Percentiles rank a stretch among this genome's conserved stretches.
Evolutionary conservation across 345 rosid species (phyloP).

Genomic region (Moricandia arvensis): DNA sequence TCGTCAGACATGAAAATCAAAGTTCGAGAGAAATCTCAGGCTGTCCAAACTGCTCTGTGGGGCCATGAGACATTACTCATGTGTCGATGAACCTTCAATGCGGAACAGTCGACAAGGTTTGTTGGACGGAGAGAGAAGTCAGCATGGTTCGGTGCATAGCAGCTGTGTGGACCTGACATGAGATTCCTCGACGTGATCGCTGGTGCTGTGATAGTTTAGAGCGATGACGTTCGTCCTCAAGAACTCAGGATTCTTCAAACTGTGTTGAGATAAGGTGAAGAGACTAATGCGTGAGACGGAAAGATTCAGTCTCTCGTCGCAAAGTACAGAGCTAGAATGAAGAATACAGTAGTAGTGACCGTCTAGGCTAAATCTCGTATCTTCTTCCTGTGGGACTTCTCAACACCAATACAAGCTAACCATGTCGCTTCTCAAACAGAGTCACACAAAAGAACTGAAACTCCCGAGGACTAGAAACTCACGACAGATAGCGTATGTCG

Average conservation of each 20-base stretch:
- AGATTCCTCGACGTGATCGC: conserved; percentile 60
- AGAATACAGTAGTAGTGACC: conserved; percentile 61
- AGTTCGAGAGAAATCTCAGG: conserved; percentile 65
- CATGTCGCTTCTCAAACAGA: too few species aligned
- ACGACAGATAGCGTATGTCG: too few species aligned
- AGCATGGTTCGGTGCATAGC: conserved; percentile 79
- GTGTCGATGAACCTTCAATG: conserved; percentile 57
- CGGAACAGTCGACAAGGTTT: conserved; percentile 59
- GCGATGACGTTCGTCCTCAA: conserved; percentile 55
- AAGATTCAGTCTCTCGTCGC: conserved; percentile 43
- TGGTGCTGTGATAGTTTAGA: conserved; percentile 70
- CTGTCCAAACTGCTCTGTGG: conserved; percentile 69
- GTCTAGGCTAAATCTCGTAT: too few species aligned
- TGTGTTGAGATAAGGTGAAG: conserved; percentile 58
- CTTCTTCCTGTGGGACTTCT: too few species aligned
- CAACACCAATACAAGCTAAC: too few species aligned
- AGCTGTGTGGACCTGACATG: conserved; percentile 71
- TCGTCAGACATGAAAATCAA: conserved; percentile 53
- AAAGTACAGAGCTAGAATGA: conserved; percentile 40
- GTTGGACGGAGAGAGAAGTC: conserved; percentile 66
- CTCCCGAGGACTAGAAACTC: too few species aligned
- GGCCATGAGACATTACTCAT: conserved; percentile 63
- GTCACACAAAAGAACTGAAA: too few species aligned
- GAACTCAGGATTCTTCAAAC: conserved; percentile 61
- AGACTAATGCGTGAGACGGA: conserved; percentile 54